phyloP scores from a whole-genome alignment of 179 eudicot genomes.

The Silene noctiflora region DNA sequence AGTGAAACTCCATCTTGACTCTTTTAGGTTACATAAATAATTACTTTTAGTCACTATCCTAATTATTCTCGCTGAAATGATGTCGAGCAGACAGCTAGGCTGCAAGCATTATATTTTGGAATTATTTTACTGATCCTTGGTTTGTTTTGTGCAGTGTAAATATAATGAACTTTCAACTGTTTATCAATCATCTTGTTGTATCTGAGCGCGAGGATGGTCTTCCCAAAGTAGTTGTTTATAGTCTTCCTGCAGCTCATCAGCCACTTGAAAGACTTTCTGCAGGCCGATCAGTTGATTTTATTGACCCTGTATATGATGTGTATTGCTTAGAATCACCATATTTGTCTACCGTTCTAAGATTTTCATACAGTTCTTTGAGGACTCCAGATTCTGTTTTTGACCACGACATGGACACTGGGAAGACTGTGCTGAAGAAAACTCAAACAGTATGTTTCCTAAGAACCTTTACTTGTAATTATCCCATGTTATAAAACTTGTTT shows the following conservation, averaged over 20 bases:
- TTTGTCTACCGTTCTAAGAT: slow-evolving; percentile 66
- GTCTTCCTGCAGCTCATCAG: slow-evolving; percentile 70
- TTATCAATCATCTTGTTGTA: slow-evolving; percentile 68
- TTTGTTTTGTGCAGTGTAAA: slow-evolving; percentile 56
- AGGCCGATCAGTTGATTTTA: slow-evolving; percentile 62
- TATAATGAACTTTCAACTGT: slow-evolving; percentile 59
- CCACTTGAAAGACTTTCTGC: slow-evolving; percentile 60
- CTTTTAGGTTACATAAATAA: not conserved
- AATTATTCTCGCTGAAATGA: not conserved
- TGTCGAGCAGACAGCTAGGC: too few relatives aligned
- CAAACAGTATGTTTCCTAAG: slow-evolving; percentile 48
- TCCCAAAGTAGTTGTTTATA: slow-evolving; percentile 48
- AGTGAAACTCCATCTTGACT: not conserved
- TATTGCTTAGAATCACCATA: slow-evolving; percentile 53
- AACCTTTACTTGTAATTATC: not conserved
- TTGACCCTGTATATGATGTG: slow-evolving; percentile 74
- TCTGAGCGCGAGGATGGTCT: slow-evolving; percentile 75
- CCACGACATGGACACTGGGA: slow-evolving; percentile 83
- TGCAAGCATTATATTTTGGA: not conserved
- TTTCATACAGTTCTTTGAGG: slow-evolving; percentile 74
- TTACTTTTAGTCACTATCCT: not conserved
- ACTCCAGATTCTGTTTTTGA: slow-evolving; percentile 79
- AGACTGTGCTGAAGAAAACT: slow-evolving; percentile 68
- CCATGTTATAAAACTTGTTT: not conserved
- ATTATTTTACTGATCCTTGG: slow-evolving; percentile 15